Evolutionary conservation across 768 basidiomycete genomes (phyloP).

Genomic region (Leccinum sublutescens): DNA sequence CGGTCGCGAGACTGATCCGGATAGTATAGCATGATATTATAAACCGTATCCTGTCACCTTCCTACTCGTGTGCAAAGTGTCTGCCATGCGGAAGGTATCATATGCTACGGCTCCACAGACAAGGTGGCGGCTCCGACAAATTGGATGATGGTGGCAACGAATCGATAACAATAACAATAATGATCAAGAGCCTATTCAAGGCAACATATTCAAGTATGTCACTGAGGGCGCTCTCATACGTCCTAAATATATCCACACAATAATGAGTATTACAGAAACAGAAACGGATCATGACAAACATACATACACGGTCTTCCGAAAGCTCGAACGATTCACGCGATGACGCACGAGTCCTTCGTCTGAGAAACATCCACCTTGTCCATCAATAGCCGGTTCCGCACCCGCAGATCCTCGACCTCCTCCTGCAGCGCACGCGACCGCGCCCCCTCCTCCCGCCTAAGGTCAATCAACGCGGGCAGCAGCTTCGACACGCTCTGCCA

Average conservation of each 20-base stretch:
- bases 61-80: neutral
- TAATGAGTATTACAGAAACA: neutral
- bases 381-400: conserved; percentile 44
- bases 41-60: no score
- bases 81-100: neutral
- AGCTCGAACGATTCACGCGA: conserved; percentile 18
- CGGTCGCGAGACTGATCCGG: no score
- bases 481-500: conserved; percentile 45
- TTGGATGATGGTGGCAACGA: neutral
- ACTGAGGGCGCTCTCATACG: neutral
- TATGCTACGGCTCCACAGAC: neutral
- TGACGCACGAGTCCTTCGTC: conserved; percentile 29
- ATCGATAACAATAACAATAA: neutral
- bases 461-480: conserved; percentile 43
- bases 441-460: conserved; percentile 45
- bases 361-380: conserved; percentile 26
- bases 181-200: neutral
- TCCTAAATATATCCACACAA: neutral
- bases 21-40: no score
- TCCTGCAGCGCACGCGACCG: conserved; percentile 36
- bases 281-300: neutral
- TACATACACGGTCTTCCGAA: neutral
- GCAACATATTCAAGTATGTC: neutral
- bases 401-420: conserved; percentile 52
- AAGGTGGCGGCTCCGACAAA: neutral